phyloP scores from a whole-genome alignment of 352 stramenopile species.

The Phytophthora hibernalis region DNA sequence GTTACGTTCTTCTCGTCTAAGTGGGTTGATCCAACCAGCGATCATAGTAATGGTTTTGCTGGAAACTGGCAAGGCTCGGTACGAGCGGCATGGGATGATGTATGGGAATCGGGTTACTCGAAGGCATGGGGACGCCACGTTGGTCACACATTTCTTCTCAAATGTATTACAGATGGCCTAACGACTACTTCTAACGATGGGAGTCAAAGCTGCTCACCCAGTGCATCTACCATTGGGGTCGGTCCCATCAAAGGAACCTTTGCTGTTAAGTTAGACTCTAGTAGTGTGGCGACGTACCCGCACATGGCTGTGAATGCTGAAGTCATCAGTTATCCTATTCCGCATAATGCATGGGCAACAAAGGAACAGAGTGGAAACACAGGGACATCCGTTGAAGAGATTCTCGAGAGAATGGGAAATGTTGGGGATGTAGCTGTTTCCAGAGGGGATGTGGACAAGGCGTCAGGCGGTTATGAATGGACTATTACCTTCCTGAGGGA shows the following conservation, averaged over 20 bases:
- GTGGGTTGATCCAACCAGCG: conserved; percentile 93
- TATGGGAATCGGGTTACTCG: conserved; percentile 94
- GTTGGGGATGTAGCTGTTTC: conserved; percentile 94
- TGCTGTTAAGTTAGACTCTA: conserved; percentile 90
- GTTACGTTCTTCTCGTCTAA: conserved; percentile 95
- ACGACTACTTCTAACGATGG: conserved; percentile 69
- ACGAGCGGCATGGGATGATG: conserved; percentile 78
- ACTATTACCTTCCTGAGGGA: conserved; percentile 96
- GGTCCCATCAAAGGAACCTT: conserved; percentile 94
- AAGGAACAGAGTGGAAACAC: conserved; percentile 90
- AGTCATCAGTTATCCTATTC: conserved; percentile 83
- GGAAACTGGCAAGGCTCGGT: conserved; percentile 95
- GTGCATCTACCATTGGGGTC: conserved; percentile 43
- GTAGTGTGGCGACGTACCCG: conserved; percentile 19
- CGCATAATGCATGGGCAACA: conserved; percentile 93
- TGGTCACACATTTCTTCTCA: conserved; percentile 78
- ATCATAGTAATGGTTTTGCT: conserved; percentile 80
- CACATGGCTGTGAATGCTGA: conserved; percentile 75
- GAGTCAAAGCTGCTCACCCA: conserved; percentile 51
- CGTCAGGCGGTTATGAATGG: conserved; percentile 95
- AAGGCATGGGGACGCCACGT: conserved; percentile 98
- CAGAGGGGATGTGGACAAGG: conserved; percentile 80
- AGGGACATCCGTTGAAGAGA: conserved; percentile 95
- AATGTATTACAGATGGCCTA: conserved; percentile 70
- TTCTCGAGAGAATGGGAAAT: conserved; percentile 94